Percentiles rank a stretch among this genome's conserved stretches.
Conservation (phyloP, 1,284 basidiomycete species). For the Cutaneotrichosporon cavernicola region DNA sequence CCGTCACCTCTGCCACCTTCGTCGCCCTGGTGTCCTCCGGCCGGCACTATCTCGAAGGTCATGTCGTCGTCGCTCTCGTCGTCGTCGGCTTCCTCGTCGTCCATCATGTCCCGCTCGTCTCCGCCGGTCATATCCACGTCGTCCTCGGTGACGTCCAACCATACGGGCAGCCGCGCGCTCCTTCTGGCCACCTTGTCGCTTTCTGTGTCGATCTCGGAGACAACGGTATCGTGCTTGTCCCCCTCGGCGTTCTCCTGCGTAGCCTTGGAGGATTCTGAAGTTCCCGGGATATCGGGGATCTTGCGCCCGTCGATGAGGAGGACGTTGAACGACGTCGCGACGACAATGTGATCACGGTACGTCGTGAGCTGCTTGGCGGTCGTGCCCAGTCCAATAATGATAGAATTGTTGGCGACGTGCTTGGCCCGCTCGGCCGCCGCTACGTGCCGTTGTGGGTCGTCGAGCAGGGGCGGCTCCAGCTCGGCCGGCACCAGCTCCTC, state of each 20-base stretch:
- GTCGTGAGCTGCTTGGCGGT: slow-evolving; percentile 32
- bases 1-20: too few species aligned
- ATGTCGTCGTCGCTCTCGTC: too few species aligned
- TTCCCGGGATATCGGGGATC: slow-evolving; percentile 24
- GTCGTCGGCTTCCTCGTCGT: too few species aligned
- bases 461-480: neutral
- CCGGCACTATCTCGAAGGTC: neutral
- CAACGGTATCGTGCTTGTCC: neutral
- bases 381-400: slow-evolving; percentile 27
- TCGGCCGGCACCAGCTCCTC: neutral
- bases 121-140: neutral
- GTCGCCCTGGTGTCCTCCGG: neutral
- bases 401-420: slow-evolving; percentile 22
- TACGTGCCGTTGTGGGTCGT: neutral
- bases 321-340: slow-evolving; percentile 31
- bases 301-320: slow-evolving; percentile 29
- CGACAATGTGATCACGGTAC: slow-evolving; percentile 32
- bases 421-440: slow-evolving; percentile 14
- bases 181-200: too few species aligned
- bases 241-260: neutral
- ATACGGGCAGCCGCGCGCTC: too few species aligned
- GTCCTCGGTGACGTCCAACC: too few species aligned
- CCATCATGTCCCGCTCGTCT: neutral
- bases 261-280: neutral
- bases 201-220: too few species aligned